phyloP scores from a whole-genome alignment of 179 eudicot species.

The Silene coronaria region DNA sequence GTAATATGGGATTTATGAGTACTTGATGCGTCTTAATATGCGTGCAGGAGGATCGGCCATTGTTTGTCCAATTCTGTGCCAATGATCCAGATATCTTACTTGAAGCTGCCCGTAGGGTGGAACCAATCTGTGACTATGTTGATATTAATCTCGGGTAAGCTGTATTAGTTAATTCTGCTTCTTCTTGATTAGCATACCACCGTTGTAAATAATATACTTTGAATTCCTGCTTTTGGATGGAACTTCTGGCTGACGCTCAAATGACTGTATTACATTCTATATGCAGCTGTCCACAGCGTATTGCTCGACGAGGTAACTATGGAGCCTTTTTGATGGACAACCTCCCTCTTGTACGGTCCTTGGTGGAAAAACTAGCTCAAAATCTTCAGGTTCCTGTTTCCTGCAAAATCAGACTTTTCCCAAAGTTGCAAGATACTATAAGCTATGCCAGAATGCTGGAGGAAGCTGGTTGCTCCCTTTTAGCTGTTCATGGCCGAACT shows the following conservation, averaged over 20 bases:
- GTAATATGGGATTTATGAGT: not conserved
- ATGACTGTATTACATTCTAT: not conserved
- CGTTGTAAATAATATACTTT: not conserved
- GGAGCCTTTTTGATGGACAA: slow-evolving; percentile 98
- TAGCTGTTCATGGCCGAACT: slow-evolving; percentile 97
- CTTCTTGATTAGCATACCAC: not conserved
- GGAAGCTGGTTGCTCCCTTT: slow-evolving; percentile 93
- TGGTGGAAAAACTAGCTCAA: slow-evolving; percentile 70
- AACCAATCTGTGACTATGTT: slow-evolving; percentile 83
- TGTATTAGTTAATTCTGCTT: not conserved
- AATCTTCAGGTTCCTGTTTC: slow-evolving; percentile 88
- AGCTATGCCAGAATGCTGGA: slow-evolving; percentile 88
- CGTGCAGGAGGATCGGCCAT: slow-evolving; percentile 88
- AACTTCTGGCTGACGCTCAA: not conserved
- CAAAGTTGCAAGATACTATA: slow-evolving; percentile 64
- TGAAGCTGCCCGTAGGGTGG: slow-evolving; percentile 84
- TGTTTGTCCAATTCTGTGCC: slow-evolving; percentile 96
- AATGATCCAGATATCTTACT: slow-evolving; percentile 81
- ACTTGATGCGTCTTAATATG: not conserved
- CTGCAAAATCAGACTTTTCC: slow-evolving; percentile 91
- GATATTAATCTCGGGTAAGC: slow-evolving; percentile 90
- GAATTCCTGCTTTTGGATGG: not conserved
- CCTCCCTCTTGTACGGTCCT: slow-evolving; percentile 75
- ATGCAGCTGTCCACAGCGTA: slow-evolving; percentile 93
- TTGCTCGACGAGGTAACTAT: slow-evolving; percentile 81